Conservation (phyloP, 768 basidiomycete genomes). For the Lactarius trivialis region DNA sequence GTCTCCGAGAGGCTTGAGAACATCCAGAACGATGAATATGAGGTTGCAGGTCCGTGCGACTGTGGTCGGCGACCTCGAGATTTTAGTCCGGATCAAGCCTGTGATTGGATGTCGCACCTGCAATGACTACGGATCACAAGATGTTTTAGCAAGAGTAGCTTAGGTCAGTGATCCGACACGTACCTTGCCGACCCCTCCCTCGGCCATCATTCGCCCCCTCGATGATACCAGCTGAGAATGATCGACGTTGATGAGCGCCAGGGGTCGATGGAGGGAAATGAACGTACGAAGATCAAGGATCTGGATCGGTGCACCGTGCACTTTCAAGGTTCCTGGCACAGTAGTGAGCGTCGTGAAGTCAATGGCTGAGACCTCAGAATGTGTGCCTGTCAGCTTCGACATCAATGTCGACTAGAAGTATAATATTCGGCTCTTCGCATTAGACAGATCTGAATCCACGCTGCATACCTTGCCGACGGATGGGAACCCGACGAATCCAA, state of each 20-base stretch:
- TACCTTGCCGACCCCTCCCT: conserved; percentile 91
- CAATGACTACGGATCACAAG: conserved; percentile 51
- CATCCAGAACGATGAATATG: conserved; percentile 97
- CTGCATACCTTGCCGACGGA: conserved; percentile 82
- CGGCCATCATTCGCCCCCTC: conserved; percentile 96
- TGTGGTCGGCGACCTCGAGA: conserved; percentile 29
- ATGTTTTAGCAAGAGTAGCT: not conserved
- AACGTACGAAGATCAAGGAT: conserved; percentile 82
- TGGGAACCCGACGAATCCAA: conserved; percentile 88
- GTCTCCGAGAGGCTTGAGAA: conserved; percentile 95
- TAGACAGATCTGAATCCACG: not conserved
- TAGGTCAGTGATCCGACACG: conserved; percentile 26
- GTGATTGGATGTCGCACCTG: conserved; percentile 44
- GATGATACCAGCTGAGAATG: conserved; percentile 78
- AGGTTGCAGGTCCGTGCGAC: conserved; percentile 98
- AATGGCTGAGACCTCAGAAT: conserved; percentile 92
- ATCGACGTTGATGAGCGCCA: conserved; percentile 18
- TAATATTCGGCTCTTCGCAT: conserved; percentile 12
- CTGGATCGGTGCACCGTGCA: conserved; percentile 95
- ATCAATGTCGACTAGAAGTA: conserved; percentile 73
- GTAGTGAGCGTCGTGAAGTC: conserved; percentile 97
- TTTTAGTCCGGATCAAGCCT: not conserved
- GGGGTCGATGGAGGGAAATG: not conserved
- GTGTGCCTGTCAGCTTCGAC: conserved; percentile 94
- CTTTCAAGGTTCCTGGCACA: conserved; percentile 89